These are phyloP conservation scores for Coccomyxa subellipsoidea DNA, from an alignment of 163 green algal genomes.

Conservation along the genomic window DNA sequence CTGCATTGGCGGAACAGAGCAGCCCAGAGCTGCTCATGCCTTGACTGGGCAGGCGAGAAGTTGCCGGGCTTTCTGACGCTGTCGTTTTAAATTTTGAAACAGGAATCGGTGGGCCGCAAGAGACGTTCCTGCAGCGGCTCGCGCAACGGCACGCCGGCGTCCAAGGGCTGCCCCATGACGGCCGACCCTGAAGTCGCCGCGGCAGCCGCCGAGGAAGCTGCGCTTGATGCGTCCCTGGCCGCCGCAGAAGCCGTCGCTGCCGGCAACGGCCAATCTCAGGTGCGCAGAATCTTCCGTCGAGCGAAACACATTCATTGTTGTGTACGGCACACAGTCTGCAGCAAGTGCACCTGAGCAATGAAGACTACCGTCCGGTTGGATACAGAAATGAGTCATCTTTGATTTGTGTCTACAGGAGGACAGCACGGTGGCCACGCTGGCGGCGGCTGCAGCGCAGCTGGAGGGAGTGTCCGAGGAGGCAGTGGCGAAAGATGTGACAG, in stretches of 20 bases:
- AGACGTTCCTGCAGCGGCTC: constrained; percentile 7
- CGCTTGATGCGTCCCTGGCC: constrained; percentile 5
- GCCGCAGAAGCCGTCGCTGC: background rate
- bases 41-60: background rate
- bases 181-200: background rate
- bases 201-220: constrained; percentile 14
- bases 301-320: too few relatives aligned
- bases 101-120: constrained; percentile 9
- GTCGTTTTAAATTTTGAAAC: background rate
- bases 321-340: too few relatives aligned
- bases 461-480: background rate
- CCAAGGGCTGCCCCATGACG: background rate
- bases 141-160: constrained; percentile 10
- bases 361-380: too few relatives aligned
- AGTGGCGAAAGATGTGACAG: background rate
- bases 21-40: background rate
- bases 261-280: background rate
- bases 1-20: background rate
- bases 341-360: too few relatives aligned
- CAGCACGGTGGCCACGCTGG: background rate
- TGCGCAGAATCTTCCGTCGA: background rate
- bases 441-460: background rate
- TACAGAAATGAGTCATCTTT: too few relatives aligned
- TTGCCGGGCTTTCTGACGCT: too few relatives aligned
- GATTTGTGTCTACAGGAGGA: background rate